Percentiles rank a stretch among this genome's conserved stretches.
phyloP scores from a whole-genome alignment of 495 filamentous ascomycete species.

The Hypomontagnella monticulosa region DNA sequence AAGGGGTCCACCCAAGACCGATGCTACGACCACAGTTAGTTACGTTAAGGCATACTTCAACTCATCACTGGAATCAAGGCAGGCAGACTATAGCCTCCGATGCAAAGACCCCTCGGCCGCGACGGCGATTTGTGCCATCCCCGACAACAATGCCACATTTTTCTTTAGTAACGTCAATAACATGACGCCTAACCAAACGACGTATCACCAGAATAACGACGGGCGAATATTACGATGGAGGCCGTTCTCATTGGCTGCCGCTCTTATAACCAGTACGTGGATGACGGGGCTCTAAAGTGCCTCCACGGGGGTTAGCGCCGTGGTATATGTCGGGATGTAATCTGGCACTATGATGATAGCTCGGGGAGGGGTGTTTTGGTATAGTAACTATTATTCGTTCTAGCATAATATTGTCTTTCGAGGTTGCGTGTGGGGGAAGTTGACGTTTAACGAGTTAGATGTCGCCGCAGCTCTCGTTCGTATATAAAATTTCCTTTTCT shows the following conservation, averaged over 20 bases:
- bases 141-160: conserved; percentile 61
- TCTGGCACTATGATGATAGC: conserved; percentile 10
- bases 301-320: neutral
- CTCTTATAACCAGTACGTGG: conserved; percentile 34
- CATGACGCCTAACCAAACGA: conserved; percentile 68
- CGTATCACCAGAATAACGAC: conserved; percentile 42
- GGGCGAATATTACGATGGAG: conserved; percentile 13
- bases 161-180: conserved; percentile 68
- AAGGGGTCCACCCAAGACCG: conserved; percentile 68
- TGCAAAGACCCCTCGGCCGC: conserved; percentile 56
- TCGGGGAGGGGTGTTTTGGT: neutral
- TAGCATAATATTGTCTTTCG: conserved; percentile 14
- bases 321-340: conserved; percentile 1
- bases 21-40: conserved; percentile 67
- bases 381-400: conserved; percentile 1
- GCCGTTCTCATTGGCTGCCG: conserved; percentile 24
- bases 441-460: neutral
- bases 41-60: conserved; percentile 86
- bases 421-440: neutral
- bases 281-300: conserved; percentile 24
- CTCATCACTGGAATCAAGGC: conserved; percentile 59
- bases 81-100: conserved; percentile 55
- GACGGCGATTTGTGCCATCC: conserved; percentile 66
- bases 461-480: neutral
- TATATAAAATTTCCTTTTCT: conserved; percentile 5